A percentile compares a stretch with the other conserved stretches of the same genome.
These are phyloP conservation scores for Barbatosphaeria neglecta DNA, from an alignment of 495 filamentous ascomycete species.

Conservation along the genomic window DNA sequence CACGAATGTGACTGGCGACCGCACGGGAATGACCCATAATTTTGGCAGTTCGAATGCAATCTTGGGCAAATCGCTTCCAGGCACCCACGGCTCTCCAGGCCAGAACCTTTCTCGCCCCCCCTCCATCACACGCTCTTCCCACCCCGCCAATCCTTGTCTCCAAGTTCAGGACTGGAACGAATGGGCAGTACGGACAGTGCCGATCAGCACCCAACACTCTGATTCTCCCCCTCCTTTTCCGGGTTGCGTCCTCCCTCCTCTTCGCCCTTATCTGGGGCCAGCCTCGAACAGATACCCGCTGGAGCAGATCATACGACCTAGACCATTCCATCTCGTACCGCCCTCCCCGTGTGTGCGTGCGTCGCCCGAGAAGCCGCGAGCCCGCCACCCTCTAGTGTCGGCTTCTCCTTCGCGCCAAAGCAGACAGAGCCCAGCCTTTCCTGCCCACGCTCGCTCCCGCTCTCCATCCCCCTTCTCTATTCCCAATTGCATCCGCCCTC, in stretches of 20 bases:
- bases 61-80: no score
- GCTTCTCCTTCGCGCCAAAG: not conserved
- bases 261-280: not conserved
- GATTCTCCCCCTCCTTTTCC: no score
- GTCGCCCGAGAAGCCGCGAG: not conserved
- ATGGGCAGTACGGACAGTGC: not conserved
- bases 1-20: no score
- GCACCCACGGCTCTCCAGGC: not conserved
- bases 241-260: no score
- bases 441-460: not conserved
- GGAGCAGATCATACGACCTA: not conserved
- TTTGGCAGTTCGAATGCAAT: no score
- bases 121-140: not conserved
- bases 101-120: not conserved
- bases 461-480: not conserved
- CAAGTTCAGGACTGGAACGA: not conserved
- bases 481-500: constrained; percentile 3
- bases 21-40: no score
- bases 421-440: no score
- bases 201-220: not conserved
- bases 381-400: not conserved
- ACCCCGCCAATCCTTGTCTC: not conserved
- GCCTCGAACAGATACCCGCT: not conserved
- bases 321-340: not conserved
- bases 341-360: not conserved